These are phyloP conservation scores for Coleophoma crateriformis DNA, from an alignment of 2,329 filamentous ascomycete species.

Conservation along the genomic window DNA sequence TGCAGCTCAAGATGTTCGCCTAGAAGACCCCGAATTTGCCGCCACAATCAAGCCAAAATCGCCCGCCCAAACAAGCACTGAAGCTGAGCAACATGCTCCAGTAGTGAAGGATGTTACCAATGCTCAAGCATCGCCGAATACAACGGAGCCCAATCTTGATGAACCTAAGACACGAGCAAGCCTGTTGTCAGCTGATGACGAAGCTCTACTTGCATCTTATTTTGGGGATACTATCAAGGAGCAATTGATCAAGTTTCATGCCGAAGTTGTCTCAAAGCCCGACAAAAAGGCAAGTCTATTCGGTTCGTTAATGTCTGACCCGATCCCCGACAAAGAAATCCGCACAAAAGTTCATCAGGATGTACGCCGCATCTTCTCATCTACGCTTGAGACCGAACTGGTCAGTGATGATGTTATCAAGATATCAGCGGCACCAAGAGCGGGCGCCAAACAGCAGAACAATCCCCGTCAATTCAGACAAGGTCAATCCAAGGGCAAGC, in stretches of 20 bases:
- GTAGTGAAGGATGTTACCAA: background rate
- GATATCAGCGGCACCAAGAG: slow-evolving; percentile 42
- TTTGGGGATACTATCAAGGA: slow-evolving; percentile 46
- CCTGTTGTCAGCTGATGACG: slow-evolving; percentile 37
- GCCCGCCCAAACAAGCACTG: background rate
- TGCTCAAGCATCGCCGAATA: background rate
- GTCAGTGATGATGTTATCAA: slow-evolving; percentile 50
- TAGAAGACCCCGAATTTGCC: background rate
- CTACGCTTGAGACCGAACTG: slow-evolving; percentile 56
- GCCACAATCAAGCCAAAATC: background rate
- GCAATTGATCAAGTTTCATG: slow-evolving; percentile 49
- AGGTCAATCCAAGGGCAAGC: slow-evolving; percentile 29
- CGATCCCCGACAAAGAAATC: slow-evolving; percentile 53
- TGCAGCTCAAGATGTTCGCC: background rate
- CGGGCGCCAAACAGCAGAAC: slow-evolving; percentile 12
- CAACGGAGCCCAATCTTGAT: background rate
- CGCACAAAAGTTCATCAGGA: slow-evolving; percentile 54
- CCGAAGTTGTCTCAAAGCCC: slow-evolving; percentile 45
- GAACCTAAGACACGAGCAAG: slow-evolving; percentile 15
- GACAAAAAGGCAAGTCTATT: slow-evolving; percentile 50
- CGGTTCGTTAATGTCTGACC: slow-evolving; percentile 43
- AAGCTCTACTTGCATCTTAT: slow-evolving; percentile 32
- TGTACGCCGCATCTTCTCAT: slow-evolving; percentile 58
- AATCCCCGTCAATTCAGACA: slow-evolving; percentile 6
- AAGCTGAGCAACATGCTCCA: background rate